These are phyloP conservation scores for Protea cynaroides DNA, from an alignment of 164 flowering plant genomes.

Conservation along the genomic window DNA sequence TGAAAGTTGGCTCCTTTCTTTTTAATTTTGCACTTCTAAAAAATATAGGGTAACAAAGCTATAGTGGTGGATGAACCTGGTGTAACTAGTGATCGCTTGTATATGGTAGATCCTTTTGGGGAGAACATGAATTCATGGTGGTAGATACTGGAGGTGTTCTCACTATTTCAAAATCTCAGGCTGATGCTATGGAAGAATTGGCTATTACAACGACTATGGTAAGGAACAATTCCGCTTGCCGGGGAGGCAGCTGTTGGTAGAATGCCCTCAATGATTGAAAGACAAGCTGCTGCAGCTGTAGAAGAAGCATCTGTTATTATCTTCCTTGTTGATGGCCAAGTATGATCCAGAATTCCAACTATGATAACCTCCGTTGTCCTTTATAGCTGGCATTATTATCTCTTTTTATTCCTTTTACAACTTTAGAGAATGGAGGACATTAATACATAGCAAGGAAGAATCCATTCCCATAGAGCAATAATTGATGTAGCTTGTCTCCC, in stretches of 20 bases:
- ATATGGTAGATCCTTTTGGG: constrained; percentile 95
- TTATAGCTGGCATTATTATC: background rate
- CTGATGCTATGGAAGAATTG: constrained; percentile 66
- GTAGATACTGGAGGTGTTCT: constrained; percentile 97
- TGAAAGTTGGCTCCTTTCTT: too few species aligned
- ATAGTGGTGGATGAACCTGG: constrained; percentile 99
- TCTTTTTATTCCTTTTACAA: too few species aligned
- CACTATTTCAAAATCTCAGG: constrained; percentile 65
- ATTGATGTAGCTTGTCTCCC: too few species aligned
- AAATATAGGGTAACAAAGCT: constrained; percentile 69
- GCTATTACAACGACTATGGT: constrained; percentile 77
- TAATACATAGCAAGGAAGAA: too few species aligned
- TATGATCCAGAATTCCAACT: constrained; percentile 14
- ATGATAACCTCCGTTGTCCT: background rate
- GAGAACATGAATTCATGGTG: constrained; percentile 85
- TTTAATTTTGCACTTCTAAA: constrained; percentile 6
- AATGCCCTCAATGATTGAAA: constrained; percentile 97
- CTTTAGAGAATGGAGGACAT: too few species aligned
- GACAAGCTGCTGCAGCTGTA: constrained; percentile 80
- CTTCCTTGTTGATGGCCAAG: constrained; percentile 98
- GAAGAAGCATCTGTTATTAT: constrained; percentile 84
- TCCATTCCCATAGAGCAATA: too few species aligned
- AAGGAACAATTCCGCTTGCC: constrained; percentile 91
- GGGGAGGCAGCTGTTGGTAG: constrained; percentile 94
- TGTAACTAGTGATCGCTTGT: constrained; percentile 95